Conservation (phyloP, 768 basidiomycete genomes). For the Russula vinacea region DNA sequence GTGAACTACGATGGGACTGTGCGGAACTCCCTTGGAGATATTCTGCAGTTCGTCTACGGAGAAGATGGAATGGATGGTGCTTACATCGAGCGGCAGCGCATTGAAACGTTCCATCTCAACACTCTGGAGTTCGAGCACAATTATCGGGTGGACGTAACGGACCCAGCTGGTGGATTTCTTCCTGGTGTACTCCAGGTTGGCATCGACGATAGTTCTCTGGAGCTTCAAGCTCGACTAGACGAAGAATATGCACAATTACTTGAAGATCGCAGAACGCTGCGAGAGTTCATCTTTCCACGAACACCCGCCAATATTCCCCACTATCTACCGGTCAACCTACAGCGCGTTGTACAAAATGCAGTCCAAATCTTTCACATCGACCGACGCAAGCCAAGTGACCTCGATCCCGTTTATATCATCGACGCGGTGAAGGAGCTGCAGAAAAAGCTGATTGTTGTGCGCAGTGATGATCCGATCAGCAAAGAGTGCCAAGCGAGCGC, state of each 20-base stretch:
- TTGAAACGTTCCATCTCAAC: conserved; percentile 83
- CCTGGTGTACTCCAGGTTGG: conserved; percentile 81
- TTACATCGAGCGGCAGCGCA: conserved; percentile 92
- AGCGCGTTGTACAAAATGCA: conserved; percentile 93
- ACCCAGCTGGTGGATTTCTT: conserved; percentile 74
- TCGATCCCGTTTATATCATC: conserved; percentile 84
- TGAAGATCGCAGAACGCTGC: conserved; percentile 74
- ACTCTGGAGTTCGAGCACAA: conserved; percentile 83
- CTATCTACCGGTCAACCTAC: conserved; percentile 92
- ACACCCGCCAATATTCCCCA: conserved; percentile 68
- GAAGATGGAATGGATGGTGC: conserved; percentile 99
- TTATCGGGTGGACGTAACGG: conserved; percentile 93
- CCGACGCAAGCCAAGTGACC: conserved; percentile 86
- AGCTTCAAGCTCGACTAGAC: conserved; percentile 81
- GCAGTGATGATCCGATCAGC: conserved; percentile 75
- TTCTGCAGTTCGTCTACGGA: conserved; percentile 95
- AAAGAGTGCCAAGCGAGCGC: conserved; percentile 81
- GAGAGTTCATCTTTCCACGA: conserved; percentile 80
- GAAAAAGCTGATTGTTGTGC: conserved; percentile 79
- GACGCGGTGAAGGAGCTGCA: conserved; percentile 72
- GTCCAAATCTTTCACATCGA: conserved; percentile 97
- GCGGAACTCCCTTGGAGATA: conserved; percentile 92
- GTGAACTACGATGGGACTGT: conserved; percentile 98
- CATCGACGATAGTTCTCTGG: conserved; percentile 77
- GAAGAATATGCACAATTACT: conserved; percentile 64